These are phyloP conservation scores for Rhododendron henanense DNA, from an alignment of 148 eudicot species.

Conservation along the genomic window DNA sequence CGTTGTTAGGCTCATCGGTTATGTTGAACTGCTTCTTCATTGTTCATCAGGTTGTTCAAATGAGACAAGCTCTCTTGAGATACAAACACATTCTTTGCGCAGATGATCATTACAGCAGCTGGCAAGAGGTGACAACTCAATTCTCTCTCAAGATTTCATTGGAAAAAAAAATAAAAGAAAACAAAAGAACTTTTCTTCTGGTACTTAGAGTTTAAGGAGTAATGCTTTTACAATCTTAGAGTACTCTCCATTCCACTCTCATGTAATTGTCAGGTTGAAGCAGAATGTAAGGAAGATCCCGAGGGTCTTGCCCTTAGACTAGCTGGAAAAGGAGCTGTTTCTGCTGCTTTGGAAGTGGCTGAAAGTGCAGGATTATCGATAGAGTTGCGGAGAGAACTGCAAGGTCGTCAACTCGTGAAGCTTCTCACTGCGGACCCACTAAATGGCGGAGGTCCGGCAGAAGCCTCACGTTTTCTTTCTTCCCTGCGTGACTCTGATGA, in stretches of 20 bases:
- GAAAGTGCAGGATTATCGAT: conserved; percentile 94
- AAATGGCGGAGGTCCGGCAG: conserved; percentile 98
- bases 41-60: conserved; percentile 58
- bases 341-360: conserved; percentile 97
- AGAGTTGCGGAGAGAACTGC: conserved; percentile 88
- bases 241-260: conserved; percentile 1
- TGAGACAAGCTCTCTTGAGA: conserved; percentile 75
- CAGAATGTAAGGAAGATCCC: conserved; percentile 89
- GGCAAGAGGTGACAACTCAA: conserved; percentile 81
- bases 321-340: conserved; percentile 98
- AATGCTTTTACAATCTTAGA: neutral
- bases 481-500: conserved; percentile 87
- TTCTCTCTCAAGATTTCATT: neutral
- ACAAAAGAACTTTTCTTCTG: neutral
- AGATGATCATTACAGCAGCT: conserved; percentile 77
- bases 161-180: neutral
- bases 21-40: neutral
- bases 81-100: conserved; percentile 85
- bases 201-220: neutral
- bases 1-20: neutral
- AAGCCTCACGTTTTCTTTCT: conserved; percentile 97
- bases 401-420: conserved; percentile 97
- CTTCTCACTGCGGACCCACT: conserved; percentile 96
- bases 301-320: conserved; percentile 94
- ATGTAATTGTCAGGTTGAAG: conserved; percentile 59